A percentile compares a stretch with the other conserved stretches of the same genome.
phyloP scores from a whole-genome alignment of 1,284 basidiomycete species.

The Ceratobasidium sp. region DNA sequence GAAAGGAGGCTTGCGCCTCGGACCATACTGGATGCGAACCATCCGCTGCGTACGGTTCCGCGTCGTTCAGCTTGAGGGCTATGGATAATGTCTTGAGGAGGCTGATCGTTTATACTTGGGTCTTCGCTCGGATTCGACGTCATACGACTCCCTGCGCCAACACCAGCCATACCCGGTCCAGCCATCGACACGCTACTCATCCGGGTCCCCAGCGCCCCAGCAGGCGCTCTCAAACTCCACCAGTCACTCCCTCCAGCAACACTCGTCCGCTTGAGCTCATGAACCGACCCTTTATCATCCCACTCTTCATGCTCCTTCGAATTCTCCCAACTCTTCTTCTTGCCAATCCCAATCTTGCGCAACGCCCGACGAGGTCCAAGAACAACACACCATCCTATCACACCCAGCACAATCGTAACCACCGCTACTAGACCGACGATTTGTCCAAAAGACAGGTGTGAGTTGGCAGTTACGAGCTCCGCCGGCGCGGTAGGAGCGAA shows the following conservation, averaged over 20 bases:
- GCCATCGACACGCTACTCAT: no score
- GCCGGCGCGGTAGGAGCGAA: neutral
- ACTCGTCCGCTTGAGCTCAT: neutral
- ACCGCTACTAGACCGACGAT: conserved; percentile 11
- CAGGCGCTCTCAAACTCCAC: conserved; percentile 26
- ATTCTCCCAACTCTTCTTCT: neutral
- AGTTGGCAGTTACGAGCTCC: conserved; percentile 6
- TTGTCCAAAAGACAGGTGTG: conserved; percentile 16
- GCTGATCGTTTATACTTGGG: no score
- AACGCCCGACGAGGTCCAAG: conserved; percentile 25
- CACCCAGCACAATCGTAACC: neutral
- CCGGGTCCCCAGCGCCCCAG: conserved; percentile 18
- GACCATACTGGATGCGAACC: no score
- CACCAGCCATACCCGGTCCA: no score
- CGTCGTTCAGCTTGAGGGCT: no score
- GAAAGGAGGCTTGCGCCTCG: no score
- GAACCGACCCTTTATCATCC: neutral
- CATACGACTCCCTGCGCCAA: no score
- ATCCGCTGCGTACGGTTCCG: no score
- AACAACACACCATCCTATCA: conserved; percentile 13
- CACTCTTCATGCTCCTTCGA: conserved; percentile 2
- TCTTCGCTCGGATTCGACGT: no score
- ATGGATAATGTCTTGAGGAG: no score
- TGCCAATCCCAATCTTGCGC: conserved; percentile 16
- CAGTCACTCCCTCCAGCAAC: conserved; percentile 21